These are phyloP conservation scores for Podaxis carcinomalis DNA, from an alignment of 768 basidiomycete genomes.

Conservation along the genomic window DNA sequence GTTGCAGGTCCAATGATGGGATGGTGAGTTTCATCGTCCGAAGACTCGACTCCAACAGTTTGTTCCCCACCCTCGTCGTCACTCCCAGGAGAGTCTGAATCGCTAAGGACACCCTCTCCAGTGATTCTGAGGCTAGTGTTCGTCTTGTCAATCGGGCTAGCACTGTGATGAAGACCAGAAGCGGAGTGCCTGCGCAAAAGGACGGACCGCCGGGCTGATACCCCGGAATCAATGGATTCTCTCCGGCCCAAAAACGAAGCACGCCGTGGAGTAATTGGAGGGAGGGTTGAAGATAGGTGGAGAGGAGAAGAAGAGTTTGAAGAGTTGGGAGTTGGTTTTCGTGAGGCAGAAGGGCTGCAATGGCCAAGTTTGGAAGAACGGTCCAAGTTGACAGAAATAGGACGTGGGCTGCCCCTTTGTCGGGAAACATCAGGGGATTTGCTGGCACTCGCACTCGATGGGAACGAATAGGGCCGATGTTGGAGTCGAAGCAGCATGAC, in stretches of 20 bases:
- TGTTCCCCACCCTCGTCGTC: conserved; percentile 26
- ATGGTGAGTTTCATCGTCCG: conserved; percentile 29
- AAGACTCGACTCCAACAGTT: conserved; percentile 23
- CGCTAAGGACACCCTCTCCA: conserved; percentile 75
- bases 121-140: conserved; percentile 52
- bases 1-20: background rate
- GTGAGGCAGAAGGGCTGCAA: conserved; percentile 28
- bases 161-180: conserved; percentile 27
- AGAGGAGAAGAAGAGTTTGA: conserved; percentile 58
- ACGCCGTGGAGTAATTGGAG: conserved; percentile 39
- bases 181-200: conserved; percentile 43
- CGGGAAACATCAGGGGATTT: background rate
- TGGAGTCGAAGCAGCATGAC: background rate
- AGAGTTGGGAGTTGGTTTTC: conserved; percentile 50
- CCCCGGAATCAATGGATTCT: conserved; percentile 28
- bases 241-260: conserved; percentile 36
- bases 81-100: conserved; percentile 58
- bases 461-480: conserved; percentile 16
- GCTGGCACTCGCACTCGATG: conserved; percentile 7
- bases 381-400: conserved; percentile 10
- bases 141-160: conserved; percentile 34
- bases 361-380: background rate
- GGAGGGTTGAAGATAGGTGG: conserved; percentile 36
- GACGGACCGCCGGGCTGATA: conserved; percentile 29
- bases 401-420: conserved; percentile 8